Base-by-base conservation (phyloP, 352 stramenopile genomes). In the Globisporangium cystogenes region DNA sequence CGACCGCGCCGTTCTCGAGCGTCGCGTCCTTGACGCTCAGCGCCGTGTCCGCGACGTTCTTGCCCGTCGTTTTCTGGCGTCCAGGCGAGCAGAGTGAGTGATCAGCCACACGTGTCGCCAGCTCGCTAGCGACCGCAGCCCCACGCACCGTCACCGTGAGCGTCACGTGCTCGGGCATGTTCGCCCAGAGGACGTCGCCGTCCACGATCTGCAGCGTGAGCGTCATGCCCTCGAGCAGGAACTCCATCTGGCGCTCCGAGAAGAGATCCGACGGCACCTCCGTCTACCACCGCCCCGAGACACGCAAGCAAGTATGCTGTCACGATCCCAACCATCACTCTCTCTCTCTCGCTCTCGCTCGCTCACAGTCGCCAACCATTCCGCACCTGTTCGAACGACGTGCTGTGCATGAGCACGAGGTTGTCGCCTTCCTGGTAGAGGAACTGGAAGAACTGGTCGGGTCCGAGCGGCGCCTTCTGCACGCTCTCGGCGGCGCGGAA, bases 121-220 rank as follows among this genome's bases (percentile, higher is more conserved):
- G 39, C 39, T 10, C 41, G 18, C 27, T n/a, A 20, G 14, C 29
- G 16, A 48, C 24, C 12, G 10, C 26, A 11, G n/a, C 33, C 20
- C 7, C 24, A 68, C 62, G 49, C 55, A 87, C 76, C 55, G 72
- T 79, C 37, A 94, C 83, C 23, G 73, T 48, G 42, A 92, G 78
- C 55, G 72, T 85, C 37, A 94, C 72, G 68, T 85, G 55, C 53
- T 92, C 83, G 24, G 83, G 83, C 79, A 94, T 90, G 60, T 88
- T 92, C 57, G 82, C 80, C 83, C 83, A 94, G 27, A 94, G 55
- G 48, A 91, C 79, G 36, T 91, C 76, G 29, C 72, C 68, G n/a
- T 94, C 79, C 44, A 94, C 70, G 49, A 94, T 94, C 64, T 94
- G 83, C 50, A 94, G 64, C 40, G 79, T 82, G 41, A 94, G 64